Base-by-base conservation (phyloP, 495 filamentous ascomycete species). In the Cryomyces minteri region DNA sequence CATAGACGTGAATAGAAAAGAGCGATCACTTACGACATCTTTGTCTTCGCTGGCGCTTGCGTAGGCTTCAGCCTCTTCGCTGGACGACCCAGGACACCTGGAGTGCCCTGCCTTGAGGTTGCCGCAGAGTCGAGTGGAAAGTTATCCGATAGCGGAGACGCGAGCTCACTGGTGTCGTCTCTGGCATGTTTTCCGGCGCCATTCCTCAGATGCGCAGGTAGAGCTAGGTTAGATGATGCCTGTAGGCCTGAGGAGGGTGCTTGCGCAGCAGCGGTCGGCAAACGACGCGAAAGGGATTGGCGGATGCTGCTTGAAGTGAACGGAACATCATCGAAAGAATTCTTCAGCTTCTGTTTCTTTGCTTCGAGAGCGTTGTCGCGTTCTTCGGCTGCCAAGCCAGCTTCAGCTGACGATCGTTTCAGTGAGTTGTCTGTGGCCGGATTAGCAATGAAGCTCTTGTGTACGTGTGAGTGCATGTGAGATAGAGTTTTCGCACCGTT, bases 11-110 rank as follows among this genome's bases (percentile, higher is more conserved):
- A 2, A 25, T 25, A 25, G 18, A 1, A 18, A 12, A 4, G 37
- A 44, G 43, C 40, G 47, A 52, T 48, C 40, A 78, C 78, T 74
- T 66, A 82, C 78, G 78, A 82, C 52, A 65, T 76, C 64, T 80
- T 82, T 48, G 80, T 70, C 40, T 76, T 71, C 46, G 77, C 66
- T 45, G 72, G 18, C 18, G 18, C 18, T 25, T 25, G 18, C 18
- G 18, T 25, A 25, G 18, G 18, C 18, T 25, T 25, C 18, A 60
- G 52, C 51, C 67, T 74, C 62, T 77, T 77, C 47, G 62, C 57
- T 32, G 74, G 65, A 36, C 70, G 68, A 37, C 51, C 54, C 32
- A 64, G 55, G 9, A 51, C 38, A 1, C 28, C 32, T n/a, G 54
- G 54, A 18, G 54, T 54, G 32, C 41, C 41, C 45, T 50, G 28